Evolutionary conservation across 768 basidiomycete species (phyloP), one percentile per base, ranked within the genome.

Genomic region (Termitomyces sp.): DNA sequence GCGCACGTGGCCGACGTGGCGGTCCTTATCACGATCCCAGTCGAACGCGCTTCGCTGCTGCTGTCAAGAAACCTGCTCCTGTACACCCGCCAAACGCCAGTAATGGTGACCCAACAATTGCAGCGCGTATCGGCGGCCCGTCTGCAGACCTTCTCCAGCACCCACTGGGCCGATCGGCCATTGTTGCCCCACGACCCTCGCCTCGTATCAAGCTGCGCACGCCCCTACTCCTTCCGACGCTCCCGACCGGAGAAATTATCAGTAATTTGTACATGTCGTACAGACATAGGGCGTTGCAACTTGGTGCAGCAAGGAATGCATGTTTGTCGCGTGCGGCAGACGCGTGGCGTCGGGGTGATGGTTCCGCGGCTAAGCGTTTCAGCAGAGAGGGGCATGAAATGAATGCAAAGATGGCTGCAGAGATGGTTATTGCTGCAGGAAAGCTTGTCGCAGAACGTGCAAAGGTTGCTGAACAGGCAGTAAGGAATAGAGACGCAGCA

Each of bases 321-420:
- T 97, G 92, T 70, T 79, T 99, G 27, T 92, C 92, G 1, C 85
- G 94, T 44, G 97, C 97, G 13, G 96, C 97, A 3, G 94, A 97
- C 65, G 94, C 95, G 3, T 99, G 94, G 92, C 81, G 92, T 55
- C 81, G 93, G 2, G 95, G 96, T 1, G 97, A 99, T 63, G 96
- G 96, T 3, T 94, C 95, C 0, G 89, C 91, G 0, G 97, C 97
- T 37, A 97, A 98, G 72, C 79, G 93, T 47, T 98, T 96, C 74
- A 92, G 89, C 61, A 78, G 92, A 42, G 95, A 98, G 67, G 97
- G 94, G 1, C 92, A 96, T 64, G 93, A 96, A 42, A 74, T 97
- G 58, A 98, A 98, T 65, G 85, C 83, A 43, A 90, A 91, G 71
- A 97, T 99, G 92, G 78, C 84, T 43, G 76, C 72, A 26, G 97